Evolutionary conservation across 2,329 filamentous ascomycete genomes (phyloP).

Genomic region (Metarhizium rileyi): DNA sequence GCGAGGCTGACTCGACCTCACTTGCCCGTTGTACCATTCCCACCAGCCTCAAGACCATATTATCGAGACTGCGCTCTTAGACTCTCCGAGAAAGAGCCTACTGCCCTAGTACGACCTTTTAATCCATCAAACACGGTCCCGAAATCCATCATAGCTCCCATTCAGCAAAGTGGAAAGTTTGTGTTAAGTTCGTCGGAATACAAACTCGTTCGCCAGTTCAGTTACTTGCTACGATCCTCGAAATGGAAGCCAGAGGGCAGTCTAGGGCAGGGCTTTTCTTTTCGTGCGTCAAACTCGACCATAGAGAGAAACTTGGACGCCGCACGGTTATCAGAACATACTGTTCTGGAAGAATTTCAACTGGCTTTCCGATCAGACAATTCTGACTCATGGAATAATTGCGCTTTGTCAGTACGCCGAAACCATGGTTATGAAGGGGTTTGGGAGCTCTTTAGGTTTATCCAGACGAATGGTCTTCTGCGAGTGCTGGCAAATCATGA

Average conservation of each 20-base stretch:
- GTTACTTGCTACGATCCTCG: conserved; percentile 4
- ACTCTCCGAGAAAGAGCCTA: conserved; percentile 5
- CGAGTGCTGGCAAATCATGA: conserved; percentile 13
- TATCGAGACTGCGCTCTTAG: not conserved
- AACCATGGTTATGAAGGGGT: conserved; percentile 14
- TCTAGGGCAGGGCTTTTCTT: conserved; percentile 9
- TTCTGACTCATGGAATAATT: conserved; percentile 12
- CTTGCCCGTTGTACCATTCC: conserved; percentile 2
- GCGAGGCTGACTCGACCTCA: conserved; percentile 12
- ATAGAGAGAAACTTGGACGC: no score
- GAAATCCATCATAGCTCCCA: not conserved
- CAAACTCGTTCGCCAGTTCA: not conserved
- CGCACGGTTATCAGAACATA: not conserved
- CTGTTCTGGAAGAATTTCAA: not conserved
- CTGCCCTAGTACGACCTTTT: conserved; percentile 12
- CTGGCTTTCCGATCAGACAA: conserved; percentile 7
- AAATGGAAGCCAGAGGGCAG: conserved; percentile 12
- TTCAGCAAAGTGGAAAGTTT: not conserved
- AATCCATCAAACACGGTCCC: conserved; percentile 1
- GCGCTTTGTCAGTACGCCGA: conserved; percentile 12
- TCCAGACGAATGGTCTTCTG: conserved; percentile 11
- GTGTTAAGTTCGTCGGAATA: not conserved
- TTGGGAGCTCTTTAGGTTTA: conserved; percentile 18
- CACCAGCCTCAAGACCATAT: not conserved
- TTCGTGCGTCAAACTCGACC: not conserved